Evolutionary conservation across 1,139 yeast species (phyloP).

Genomic region (Torulaspora pretoriensis): DNA sequence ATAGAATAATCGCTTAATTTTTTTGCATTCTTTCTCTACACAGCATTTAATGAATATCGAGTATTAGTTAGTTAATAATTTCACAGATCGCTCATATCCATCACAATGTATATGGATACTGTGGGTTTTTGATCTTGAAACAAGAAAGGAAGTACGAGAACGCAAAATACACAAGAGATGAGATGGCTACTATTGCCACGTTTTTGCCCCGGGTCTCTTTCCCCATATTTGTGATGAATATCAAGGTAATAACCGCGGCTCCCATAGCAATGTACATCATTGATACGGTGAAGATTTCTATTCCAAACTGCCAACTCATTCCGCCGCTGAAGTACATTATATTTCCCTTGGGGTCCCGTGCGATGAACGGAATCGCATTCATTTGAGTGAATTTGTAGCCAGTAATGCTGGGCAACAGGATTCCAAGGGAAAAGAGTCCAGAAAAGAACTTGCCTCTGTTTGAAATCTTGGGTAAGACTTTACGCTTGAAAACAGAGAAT

Average conservation of each 20-base stretch:
- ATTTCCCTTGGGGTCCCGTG: constrained; percentile 45
- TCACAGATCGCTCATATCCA: constrained; percentile 2
- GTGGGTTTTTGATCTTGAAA: constrained; percentile 40
- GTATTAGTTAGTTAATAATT: background rate
- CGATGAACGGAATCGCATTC: constrained; percentile 59
- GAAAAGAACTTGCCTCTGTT: constrained; percentile 38
- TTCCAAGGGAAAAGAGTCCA: constrained; percentile 40
- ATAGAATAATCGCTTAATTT: constrained; percentile 3
- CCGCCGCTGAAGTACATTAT: constrained; percentile 61
- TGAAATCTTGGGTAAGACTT: constrained; percentile 36
- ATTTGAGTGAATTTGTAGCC: constrained; percentile 64
- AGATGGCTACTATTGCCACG: constrained; percentile 23
- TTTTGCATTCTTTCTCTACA: constrained; percentile 1
- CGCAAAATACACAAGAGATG: constrained; percentile 33
- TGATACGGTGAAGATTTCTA: constrained; percentile 54
- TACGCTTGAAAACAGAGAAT: constrained; percentile 50
- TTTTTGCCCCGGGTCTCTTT: constrained; percentile 18
- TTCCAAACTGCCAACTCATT: constrained; percentile 61
- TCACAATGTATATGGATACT: constrained; percentile 37
- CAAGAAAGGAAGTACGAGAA: constrained; percentile 38
- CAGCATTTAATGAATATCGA: constrained; percentile 7
- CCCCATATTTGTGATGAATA: constrained; percentile 29
- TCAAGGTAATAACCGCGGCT: constrained; percentile 40
- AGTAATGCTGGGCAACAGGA: constrained; percentile 46
- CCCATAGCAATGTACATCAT: constrained; percentile 47